A percentile compares a stretch with the other conserved stretches of the same genome.
These are phyloP conservation scores for Phlyctochytrium bullatum DNA, from an alignment of 192 early-diverging fungal species.

Conservation along the genomic window DNA sequence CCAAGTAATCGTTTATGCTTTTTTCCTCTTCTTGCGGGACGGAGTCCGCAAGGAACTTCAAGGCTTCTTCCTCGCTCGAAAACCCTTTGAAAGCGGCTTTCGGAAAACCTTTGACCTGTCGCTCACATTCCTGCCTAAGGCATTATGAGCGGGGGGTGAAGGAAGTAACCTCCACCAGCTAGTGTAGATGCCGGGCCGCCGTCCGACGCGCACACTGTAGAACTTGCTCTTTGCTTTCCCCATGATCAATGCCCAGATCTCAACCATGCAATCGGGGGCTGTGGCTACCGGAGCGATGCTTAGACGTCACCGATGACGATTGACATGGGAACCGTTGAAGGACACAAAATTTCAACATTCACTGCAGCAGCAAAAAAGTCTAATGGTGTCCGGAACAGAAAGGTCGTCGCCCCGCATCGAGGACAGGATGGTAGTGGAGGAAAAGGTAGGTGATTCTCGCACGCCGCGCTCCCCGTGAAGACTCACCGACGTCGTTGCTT, in stretches of 20 bases:
- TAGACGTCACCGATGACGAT: too few species aligned
- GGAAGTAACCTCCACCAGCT: not conserved
- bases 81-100: not conserved
- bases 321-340: too few species aligned
- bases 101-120: not conserved
- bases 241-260: too few species aligned
- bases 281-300: too few species aligned
- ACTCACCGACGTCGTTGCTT: not conserved
- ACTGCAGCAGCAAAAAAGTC: too few species aligned
- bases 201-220: not conserved
- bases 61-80: not conserved
- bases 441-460: too few species aligned
- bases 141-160: not conserved
- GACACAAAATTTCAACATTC: too few species aligned
- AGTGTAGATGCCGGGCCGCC: not conserved
- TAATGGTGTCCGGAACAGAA: too few species aligned
- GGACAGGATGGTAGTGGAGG: slow-evolving; percentile 30
- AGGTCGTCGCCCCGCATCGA: too few species aligned
- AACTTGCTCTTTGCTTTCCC: not conserved
- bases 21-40: not conserved
- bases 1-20: not conserved
- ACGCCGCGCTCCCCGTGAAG: too few species aligned
- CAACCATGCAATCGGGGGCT: too few species aligned
- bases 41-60: not conserved
- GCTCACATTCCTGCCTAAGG: not conserved